Base-by-base conservation (phyloP, 441 rosid genomes). In the Kokia cookei region DNA sequence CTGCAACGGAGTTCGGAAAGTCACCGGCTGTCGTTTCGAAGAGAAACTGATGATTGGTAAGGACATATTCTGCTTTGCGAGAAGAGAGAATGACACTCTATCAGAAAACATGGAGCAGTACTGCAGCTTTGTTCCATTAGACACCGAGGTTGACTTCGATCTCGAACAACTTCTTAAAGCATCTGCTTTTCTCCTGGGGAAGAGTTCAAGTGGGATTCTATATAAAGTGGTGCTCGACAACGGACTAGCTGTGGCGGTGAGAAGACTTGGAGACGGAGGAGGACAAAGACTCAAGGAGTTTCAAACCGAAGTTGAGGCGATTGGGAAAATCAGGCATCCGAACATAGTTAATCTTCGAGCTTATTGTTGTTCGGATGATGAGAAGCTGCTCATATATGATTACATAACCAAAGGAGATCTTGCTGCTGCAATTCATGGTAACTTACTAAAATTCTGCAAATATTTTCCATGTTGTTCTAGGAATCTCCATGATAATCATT, bases 111-210 rank as follows among this genome's bases (percentile, higher is more conserved):
- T 78, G 77, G 83, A 78, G 45, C 86, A 85, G 65, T 82, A 19
- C 22, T 19, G 86, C 22, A 74, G 81, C 15, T 85, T 90, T 58
- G 86, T 85, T 26, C 79, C 81, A 26, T 72, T 88, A 77, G 92
- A 88, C 11, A 54, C 80, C 0, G 71, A 83, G 47, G 76, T 86
- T 24, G 68, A 78, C 51, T 86, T 90, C 37, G 79, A 88, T 76
- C 88, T 90, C 0, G 94, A 90, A 27, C 83, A 84, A 68, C 92
- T 90, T 65, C 82, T 90, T 5, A 86, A 76, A 75, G 94, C 94
- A 35, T 86, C 92, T 0, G 94, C 94, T 45, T 90, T 84, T 80
- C 87, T 90, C 29, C 84, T 90, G 27, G 87, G 94, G 27, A 88
- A 90, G 86, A 90, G 85, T 37, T 78, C 85, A 59, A 83, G 78